Percentiles rank a stretch among this genome's conserved stretches.
These are phyloP conservation scores for Epichloe sylvatica DNA, from an alignment of 2,329 filamentous ascomycete species.

Conservation along the genomic window DNA sequence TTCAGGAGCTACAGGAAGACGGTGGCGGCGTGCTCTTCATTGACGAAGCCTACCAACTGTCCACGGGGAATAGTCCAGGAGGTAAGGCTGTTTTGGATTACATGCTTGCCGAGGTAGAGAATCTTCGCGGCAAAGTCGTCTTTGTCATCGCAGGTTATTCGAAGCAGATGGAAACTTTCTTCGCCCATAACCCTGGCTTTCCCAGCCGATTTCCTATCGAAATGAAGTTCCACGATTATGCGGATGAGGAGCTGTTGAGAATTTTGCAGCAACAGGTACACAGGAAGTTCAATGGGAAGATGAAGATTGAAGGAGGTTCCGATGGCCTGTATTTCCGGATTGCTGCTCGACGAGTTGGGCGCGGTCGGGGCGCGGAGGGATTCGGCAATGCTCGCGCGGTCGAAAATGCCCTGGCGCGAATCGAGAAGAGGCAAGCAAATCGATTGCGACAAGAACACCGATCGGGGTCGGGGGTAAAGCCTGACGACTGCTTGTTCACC, in stretches of 20 bases:
- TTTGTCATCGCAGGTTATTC: constrained; percentile 63
- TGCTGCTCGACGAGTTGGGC: constrained; percentile 44
- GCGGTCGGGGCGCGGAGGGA: constrained; percentile 46
- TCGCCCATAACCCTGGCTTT: constrained; percentile 58
- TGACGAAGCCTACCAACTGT: constrained; percentile 66
- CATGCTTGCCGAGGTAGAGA: constrained; percentile 59
- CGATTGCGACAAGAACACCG: constrained; percentile 25
- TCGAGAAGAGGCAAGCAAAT: constrained; percentile 43
- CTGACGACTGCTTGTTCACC: constrained; percentile 46
- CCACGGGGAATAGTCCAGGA: constrained; percentile 40
- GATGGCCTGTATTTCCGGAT: constrained; percentile 52
- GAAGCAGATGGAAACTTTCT: constrained; percentile 64
- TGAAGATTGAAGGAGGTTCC: constrained; percentile 45
- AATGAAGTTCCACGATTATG: constrained; percentile 57
- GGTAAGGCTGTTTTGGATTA: constrained; percentile 55
- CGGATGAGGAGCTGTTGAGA: constrained; percentile 45
- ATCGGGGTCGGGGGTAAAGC: constrained; percentile 12
- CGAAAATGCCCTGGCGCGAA: constrained; percentile 43
- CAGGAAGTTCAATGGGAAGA: constrained; percentile 36
- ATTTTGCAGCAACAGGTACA: constrained; percentile 46
- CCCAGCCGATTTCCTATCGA: constrained; percentile 52
- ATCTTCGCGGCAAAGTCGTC: constrained; percentile 52
- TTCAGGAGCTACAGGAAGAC: constrained; percentile 32
- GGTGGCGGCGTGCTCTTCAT: constrained; percentile 62
- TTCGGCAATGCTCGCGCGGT: constrained; percentile 62